Base-by-base conservation (phyloP, 2,329 filamentous ascomycete genomes). In the Xylariaceae sp. region DNA sequence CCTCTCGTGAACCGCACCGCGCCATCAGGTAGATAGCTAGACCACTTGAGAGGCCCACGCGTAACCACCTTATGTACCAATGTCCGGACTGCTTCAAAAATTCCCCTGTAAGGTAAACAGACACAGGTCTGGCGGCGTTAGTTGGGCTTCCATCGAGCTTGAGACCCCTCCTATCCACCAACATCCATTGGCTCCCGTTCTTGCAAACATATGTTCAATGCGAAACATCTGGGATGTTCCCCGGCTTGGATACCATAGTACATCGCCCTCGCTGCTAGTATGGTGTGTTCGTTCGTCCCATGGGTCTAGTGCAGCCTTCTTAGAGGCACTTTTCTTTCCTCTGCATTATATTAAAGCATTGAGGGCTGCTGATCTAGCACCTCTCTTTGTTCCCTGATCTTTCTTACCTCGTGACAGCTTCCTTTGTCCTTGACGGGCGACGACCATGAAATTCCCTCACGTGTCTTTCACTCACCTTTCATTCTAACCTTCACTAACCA, bases 381-480 rank as follows among this genome's bases (percentile, higher is more conserved):
- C 30, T 32, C 12, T n/a, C 13, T n/a, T 35, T 17, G 13, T 32
- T n/a, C 15, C 44, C 41, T 15, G 28, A 28, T 38, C 36, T 48
- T 46, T 48, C 57, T 59, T 40, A 53, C 34, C 48, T 44, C 34
- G 22, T 17, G 31, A 17, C 19, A n/a, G 22, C 9, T 15, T 29
- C 36, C 36, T n/a, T 38, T 44, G 54, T 59, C 54, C 53, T 57
- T 50, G 54, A 59, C 26, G 52, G 55, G 47, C 48, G 34, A 47
- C 48, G 41, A 53, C 47, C 46, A 45, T 48, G 50, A 42, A 12
- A 30, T 38, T 26, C 16, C 18, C 12, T 38, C 29, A 19, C 28
- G 24, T 13, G 29, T 29, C 46, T 38, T 49, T 49, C 19, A 47
- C 43, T 16, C 35, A 17, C 38, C 30, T 32, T 45, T 28, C 3